These are phyloP conservation scores for Trichoderma lentiforme DNA, from an alignment of 2,329 filamentous ascomycete species.

Conservation along the genomic window DNA sequence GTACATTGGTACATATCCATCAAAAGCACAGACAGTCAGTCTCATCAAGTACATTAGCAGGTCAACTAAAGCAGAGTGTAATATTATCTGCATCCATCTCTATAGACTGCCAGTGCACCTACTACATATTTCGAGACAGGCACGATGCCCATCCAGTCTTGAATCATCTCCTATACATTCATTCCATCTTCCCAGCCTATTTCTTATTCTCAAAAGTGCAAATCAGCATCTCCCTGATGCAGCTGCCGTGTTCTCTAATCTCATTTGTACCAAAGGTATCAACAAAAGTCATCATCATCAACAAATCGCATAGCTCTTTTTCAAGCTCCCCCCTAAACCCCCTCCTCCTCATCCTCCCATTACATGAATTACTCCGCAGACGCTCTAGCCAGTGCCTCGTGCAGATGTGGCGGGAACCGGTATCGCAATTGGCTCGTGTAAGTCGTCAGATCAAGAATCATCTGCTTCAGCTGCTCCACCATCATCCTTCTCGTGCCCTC, in stretches of 20 bases:
- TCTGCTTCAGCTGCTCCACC: conserved; percentile 70
- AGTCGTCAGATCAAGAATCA: conserved; percentile 85
- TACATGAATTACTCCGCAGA: conserved; percentile 57
- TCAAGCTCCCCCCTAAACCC: background rate
- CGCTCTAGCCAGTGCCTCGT: conserved; percentile 82
- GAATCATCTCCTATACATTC: background rate
- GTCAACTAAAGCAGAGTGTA: background rate
- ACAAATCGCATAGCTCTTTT: background rate
- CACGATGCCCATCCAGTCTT: background rate
- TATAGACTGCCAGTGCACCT: background rate
- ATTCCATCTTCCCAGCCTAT: background rate
- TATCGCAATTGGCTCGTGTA: conserved; percentile 93
- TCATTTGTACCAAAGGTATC: conserved; percentile 9
- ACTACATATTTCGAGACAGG: background rate
- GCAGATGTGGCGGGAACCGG: conserved; percentile 79
- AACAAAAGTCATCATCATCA: conserved; percentile 1
- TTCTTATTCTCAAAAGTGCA: background rate
- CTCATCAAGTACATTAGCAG: background rate
- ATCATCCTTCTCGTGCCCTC: conserved; percentile 61
- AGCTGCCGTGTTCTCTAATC: background rate
- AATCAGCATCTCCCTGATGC: background rate
- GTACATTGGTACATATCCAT: background rate
- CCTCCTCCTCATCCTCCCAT: background rate
- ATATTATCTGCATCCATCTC: background rate
- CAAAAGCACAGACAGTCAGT: background rate